Percentiles rank a stretch among this genome's conserved stretches.
Evolutionary conservation across 78 protist genomes (phyloP).

Genomic region (Tieghemostelium lacteum): DNA sequence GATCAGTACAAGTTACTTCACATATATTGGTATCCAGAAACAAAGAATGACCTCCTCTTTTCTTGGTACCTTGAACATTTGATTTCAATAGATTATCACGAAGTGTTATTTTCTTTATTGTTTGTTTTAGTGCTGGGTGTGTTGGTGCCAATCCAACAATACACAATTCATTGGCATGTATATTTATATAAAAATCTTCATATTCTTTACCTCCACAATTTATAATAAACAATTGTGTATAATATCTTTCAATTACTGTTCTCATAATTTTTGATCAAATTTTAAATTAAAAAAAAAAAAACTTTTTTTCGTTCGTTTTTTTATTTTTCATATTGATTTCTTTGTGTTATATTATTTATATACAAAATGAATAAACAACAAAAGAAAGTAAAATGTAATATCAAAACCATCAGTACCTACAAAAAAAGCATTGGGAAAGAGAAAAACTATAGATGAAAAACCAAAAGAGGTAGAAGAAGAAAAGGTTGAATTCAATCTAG

Average conservation of each 20-base stretch:
- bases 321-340: neutral
- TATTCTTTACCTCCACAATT: neutral
- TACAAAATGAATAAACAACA: neutral
- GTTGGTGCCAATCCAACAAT: slow-evolving; percentile 59
- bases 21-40: slow-evolving; percentile 21
- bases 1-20: slow-evolving; percentile 7
- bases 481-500: slow-evolving; percentile 7
- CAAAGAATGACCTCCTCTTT: slow-evolving; percentile 21
- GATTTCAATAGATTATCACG: neutral
- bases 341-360: neutral
- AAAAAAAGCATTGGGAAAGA: slow-evolving; percentile 12
- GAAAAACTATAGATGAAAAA: slow-evolving; percentile 6
- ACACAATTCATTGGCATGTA: slow-evolving; percentile 50
- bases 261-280: slow-evolving; percentile 26
- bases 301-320: neutral
- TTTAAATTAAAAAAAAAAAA: neutral
- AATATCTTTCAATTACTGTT: slow-evolving; percentile 75
- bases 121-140: slow-evolving; percentile 32
- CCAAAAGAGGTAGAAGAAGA: slow-evolving; percentile 4
- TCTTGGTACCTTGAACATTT: slow-evolving; percentile 11
- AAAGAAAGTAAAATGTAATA: neutral
- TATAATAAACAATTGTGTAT: slow-evolving; percentile 21
- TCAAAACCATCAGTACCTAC: neutral
- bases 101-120: slow-evolving; percentile 11
- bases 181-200: slow-evolving; percentile 50